These are phyloP conservation scores for Volvariella surrecta DNA, from an alignment of 1,284 basidiomycete species.

Conservation along the genomic window DNA sequence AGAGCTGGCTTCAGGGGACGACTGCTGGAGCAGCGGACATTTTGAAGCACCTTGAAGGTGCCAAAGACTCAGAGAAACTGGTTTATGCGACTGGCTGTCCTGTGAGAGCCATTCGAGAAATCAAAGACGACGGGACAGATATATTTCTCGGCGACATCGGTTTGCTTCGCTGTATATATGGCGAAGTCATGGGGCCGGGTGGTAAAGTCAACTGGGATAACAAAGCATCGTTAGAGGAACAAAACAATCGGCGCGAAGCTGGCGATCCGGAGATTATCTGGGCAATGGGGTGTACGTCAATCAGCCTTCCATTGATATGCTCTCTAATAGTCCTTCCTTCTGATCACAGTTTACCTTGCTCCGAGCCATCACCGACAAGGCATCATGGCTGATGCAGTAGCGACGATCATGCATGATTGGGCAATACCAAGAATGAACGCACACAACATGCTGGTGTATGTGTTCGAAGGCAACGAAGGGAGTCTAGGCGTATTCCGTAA, in stretches of 20 bases:
- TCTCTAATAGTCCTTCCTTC: background rate
- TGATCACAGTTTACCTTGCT: slow-evolving; percentile 40
- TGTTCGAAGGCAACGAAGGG: slow-evolving; percentile 42
- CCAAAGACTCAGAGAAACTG: slow-evolving; percentile 13
- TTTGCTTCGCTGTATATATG: no score
- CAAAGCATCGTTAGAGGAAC: slow-evolving; percentile 19
- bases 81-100: slow-evolving; percentile 31
- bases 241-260: slow-evolving; percentile 26
- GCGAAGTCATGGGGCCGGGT: slow-evolving; percentile 22
- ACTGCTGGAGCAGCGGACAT: slow-evolving; percentile 14
- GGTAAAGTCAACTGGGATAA: slow-evolving; percentile 20
- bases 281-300: slow-evolving; percentile 39
- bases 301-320: no score
- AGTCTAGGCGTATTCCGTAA: slow-evolving; percentile 57
- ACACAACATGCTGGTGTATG: slow-evolving; percentile 28
- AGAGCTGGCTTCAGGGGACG: slow-evolving; percentile 14
- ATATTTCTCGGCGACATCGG: slow-evolving; percentile 36
- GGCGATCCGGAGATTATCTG: slow-evolving; percentile 45
- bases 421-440: slow-evolving; percentile 33
- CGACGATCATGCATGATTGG: slow-evolving; percentile 44
- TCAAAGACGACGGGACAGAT: slow-evolving; percentile 38
- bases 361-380: slow-evolving; percentile 53
- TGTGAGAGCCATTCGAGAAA: slow-evolving; percentile 35
- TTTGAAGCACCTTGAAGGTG: slow-evolving; percentile 21
- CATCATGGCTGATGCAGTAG: slow-evolving; percentile 56